A percentile compares a stretch with the other conserved stretches of the same genome.
Conservation (phyloP, 2,329 filamentous ascomycete genomes). For the Chaetomium globosum region DNA sequence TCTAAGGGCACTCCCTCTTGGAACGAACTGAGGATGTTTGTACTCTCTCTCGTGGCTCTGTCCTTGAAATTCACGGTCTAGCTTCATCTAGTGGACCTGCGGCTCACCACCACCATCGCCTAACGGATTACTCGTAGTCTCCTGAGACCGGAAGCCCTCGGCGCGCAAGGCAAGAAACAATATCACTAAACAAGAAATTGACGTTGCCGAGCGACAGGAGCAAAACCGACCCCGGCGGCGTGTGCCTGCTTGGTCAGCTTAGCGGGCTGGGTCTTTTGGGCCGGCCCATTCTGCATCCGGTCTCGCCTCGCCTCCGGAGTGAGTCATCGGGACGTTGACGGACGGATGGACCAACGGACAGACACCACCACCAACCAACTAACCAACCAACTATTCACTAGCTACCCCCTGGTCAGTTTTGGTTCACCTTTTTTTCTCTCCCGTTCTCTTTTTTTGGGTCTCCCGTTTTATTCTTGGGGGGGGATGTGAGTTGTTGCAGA, state of each 20-base stretch:
- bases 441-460: not conserved
- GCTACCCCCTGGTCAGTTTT: not conserved
- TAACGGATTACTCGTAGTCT: not conserved
- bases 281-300: not conserved
- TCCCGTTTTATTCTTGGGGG: not conserved
- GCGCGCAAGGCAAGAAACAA: not conserved
- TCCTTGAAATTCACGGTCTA: not conserved
- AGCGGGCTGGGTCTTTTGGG: not conserved
- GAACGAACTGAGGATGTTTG: not conserved
- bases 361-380: not conserved
- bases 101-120: not conserved
- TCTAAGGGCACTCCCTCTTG: not conserved
- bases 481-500: not conserved
- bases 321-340: conserved; percentile 11
- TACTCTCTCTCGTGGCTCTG: not conserved
- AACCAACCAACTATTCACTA: not conserved
- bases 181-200: not conserved
- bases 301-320: conserved; percentile 8
- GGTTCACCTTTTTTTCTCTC: not conserved
- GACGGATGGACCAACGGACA: not conserved
- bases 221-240: not conserved
- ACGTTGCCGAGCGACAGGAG: conserved; percentile 16
- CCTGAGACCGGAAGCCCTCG: not conserved
- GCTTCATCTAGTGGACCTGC: not conserved
- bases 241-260: not conserved